Percentiles rank a stretch among this genome's conserved stretches.
Conservation (phyloP, 2,329 filamentous ascomycete species). For the Aspergillus chevalieri region DNA sequence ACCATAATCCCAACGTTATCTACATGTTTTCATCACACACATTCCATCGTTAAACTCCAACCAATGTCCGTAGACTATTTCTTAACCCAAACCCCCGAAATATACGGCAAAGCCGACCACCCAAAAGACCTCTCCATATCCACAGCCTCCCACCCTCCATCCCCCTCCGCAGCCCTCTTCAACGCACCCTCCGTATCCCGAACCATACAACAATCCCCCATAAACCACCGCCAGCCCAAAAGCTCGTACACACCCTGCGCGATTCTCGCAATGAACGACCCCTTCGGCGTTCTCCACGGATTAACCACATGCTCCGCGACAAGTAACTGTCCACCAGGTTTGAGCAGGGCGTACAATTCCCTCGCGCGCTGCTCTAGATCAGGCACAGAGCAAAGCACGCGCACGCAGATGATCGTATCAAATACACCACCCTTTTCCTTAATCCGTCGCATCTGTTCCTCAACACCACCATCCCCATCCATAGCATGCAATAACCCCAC, state of each 20-base stretch:
- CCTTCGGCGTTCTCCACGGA: slow-evolving; percentile 43
- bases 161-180: slow-evolving; percentile 33
- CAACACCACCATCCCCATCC: slow-evolving; percentile 1
- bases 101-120: slow-evolving; percentile 34
- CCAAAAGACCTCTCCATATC: slow-evolving; percentile 40
- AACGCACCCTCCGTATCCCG: slow-evolving; percentile 44
- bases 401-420: slow-evolving; percentile 50
- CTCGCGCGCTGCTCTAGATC: slow-evolving; percentile 40
- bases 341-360: slow-evolving; percentile 46
- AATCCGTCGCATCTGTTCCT: slow-evolving; percentile 1
- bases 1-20: no score
- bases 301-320: slow-evolving; percentile 53
- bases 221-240: slow-evolving; percentile 47
- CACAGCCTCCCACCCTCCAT: slow-evolving; percentile 45
- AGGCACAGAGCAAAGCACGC: slow-evolving; percentile 52
- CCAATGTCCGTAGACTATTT: slow-evolving; percentile 9
- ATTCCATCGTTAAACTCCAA: background rate
- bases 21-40: background rate
- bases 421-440: slow-evolving; percentile 36
- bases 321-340: slow-evolving; percentile 50
- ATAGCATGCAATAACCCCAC: slow-evolving; percentile 31
- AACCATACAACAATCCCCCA: slow-evolving; percentile 48
- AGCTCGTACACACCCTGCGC: slow-evolving; percentile 43
- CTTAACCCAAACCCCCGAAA: slow-evolving; percentile 38
- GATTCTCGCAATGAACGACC: slow-evolving; percentile 39